Evolutionary conservation across 352 stramenopile genomes (phyloP).

Genomic region (Pythium angustatum): DNA sequence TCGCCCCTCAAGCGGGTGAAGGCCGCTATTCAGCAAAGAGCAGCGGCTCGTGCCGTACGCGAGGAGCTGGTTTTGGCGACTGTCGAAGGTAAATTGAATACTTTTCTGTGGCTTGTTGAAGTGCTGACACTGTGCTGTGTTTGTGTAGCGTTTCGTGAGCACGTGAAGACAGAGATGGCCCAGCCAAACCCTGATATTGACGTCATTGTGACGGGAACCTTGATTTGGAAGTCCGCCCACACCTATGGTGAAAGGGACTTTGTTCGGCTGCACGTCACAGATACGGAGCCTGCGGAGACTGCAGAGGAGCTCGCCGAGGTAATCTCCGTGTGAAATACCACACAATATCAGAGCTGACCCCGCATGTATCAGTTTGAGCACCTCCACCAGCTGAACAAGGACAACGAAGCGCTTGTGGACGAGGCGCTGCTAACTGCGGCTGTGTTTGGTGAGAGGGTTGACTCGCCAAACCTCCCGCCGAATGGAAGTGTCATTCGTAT

Average conservation of each 20-base stretch:
- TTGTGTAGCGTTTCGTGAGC: not conserved
- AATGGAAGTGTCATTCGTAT: conserved; percentile 1
- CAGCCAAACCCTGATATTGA: conserved; percentile 10
- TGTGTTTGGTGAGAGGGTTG: conserved; percentile 6
- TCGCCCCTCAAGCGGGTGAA: conserved; percentile 5
- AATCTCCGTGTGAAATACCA: not conserved
- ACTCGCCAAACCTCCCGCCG: conserved; percentile 1
- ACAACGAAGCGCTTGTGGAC: not conserved
- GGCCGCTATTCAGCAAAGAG: not conserved
- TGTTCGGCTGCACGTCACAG: conserved; percentile 17
- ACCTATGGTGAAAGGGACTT: not conserved
- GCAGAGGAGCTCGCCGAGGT: conserved; percentile 21
- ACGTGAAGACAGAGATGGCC: not conserved
- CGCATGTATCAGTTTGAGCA: conserved; percentile 12
- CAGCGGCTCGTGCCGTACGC: not conserved
- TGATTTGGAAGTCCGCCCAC: conserved; percentile 15
- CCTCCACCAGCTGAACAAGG: not conserved
- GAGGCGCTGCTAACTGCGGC: not conserved
- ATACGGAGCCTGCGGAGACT: conserved; percentile 11
- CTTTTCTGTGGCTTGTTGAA: no score
- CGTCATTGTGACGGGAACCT: not conserved
- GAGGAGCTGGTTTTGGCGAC: conserved; percentile 7
- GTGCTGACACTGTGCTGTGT: not conserved
- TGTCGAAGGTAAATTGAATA: conserved; percentile 3
- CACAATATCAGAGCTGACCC: not conserved